Base-by-base conservation (phyloP, 139 green algal species). In the Chlorella sorokiniana region DNA sequence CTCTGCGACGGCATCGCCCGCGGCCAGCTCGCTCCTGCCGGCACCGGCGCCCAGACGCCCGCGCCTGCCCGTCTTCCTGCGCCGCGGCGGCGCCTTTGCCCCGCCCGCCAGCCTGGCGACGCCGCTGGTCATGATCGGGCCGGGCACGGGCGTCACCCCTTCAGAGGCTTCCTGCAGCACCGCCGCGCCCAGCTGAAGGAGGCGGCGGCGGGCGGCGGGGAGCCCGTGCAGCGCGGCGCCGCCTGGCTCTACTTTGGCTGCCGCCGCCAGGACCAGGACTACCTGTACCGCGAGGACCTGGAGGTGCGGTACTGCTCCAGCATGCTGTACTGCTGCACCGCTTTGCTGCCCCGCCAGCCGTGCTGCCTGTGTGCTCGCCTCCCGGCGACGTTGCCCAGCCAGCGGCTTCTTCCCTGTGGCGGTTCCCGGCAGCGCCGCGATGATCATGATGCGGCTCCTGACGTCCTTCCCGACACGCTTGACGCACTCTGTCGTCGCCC, bases 141-240 rank as follows among this genome's bases (percentile, higher is more conserved):
- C 94, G 3, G 94, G 94, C 75, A 97, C 94, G 9, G 93, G 94
- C 0, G 90, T 98, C 3, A 94, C 95, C 95, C 95, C 16, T 96
- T 98, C 81, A 87, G 94, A 9, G 85, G 90, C 7, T 94, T 97
- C 81, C 81, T 97, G 22, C 86, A 96, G 82, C 78, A 83, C 45
- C 78, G 78, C 22, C 59, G 52, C 6, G 45, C 45, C 3, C 61
- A 59, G 61, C 70, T 73, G 25, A 31, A 52, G 11, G 72, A 44
- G 61, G 40, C 48, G 35, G 38, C 35, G 6, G 20, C 11, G 37
- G 62, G 35, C 88, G 75, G n/a, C 14, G 59, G n/a, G 37, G 27
- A 18, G 29, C 45, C 2, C 27, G 72, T 4, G 93, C 51, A 82
- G 85, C 33, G 69, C 76, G 71, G 67, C 70, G 37, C 72, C n/a